Conservation (phyloP, 495 filamentous ascomycete species). For the Aspergillus coremiiformis region DNA sequence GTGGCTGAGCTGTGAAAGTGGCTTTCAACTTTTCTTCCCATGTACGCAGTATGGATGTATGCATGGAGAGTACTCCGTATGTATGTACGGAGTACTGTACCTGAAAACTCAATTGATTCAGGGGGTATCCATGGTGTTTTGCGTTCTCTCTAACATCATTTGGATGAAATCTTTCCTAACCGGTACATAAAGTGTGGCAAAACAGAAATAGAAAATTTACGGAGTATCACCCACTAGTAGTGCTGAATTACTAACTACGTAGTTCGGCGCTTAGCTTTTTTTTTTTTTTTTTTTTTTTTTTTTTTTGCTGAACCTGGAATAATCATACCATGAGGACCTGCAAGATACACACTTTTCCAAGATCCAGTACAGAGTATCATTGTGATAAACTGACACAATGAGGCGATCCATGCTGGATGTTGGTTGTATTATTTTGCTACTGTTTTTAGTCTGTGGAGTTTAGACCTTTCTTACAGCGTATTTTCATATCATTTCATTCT, state of each 20-base stretch:
- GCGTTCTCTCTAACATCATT: background rate
- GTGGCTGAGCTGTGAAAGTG: conserved; percentile 8
- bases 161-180: background rate
- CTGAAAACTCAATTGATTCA: background rate
- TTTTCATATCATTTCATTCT: background rate
- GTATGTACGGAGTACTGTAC: too few relatives aligned
- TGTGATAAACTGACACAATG: background rate
- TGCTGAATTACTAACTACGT: background rate
- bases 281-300: background rate
- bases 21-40: background rate
- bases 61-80: too few relatives aligned
- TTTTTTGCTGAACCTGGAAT: background rate
- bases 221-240: too few relatives aligned
- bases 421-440: background rate
- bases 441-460: conserved; percentile 1
- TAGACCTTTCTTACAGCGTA: background rate
- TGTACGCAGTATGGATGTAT: too few relatives aligned
- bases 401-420: background rate
- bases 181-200: background rate
- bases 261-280: background rate
- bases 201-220: background rate
- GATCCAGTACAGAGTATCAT: conserved; percentile 2
- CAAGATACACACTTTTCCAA: conserved; percentile 2
- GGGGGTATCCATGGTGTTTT: background rate
- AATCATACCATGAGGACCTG: background rate